Conservation (phyloP, 495 filamentous ascomycete genomes). For the Lasiosphaeris hirsuta region DNA sequence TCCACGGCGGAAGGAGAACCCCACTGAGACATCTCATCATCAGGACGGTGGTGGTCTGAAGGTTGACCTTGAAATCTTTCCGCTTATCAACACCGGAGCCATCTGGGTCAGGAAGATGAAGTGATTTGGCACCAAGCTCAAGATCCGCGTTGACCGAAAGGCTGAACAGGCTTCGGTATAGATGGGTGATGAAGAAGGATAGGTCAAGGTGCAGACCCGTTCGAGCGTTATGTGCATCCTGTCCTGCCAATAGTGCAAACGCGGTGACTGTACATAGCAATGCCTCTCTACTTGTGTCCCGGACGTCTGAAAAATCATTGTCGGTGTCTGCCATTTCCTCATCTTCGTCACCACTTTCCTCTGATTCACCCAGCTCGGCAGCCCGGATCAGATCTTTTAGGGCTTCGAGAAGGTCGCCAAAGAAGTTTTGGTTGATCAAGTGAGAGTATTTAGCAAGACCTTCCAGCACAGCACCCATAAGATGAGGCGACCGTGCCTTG, state of each 20-base stretch:
- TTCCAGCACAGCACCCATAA: constrained; percentile 90
- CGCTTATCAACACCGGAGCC: constrained; percentile 28
- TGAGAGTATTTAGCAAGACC: constrained; percentile 87
- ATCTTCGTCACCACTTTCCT: constrained; percentile 18
- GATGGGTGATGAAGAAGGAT: constrained; percentile 88
- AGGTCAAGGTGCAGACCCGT: constrained; percentile 76
- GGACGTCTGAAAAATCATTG: constrained; percentile 40
- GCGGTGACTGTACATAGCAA: constrained; percentile 96
- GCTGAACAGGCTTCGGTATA: constrained; percentile 77
- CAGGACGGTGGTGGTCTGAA: constrained; percentile 87
- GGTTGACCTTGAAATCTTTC: constrained; percentile 70
- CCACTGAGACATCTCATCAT: constrained; percentile 80
- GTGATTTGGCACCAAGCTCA: constrained; percentile 75
- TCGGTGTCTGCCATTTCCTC: constrained; percentile 24
- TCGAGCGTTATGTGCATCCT: constrained; percentile 69
- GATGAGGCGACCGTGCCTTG: constrained; percentile 68
- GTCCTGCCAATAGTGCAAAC: constrained; percentile 87
- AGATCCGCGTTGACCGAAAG: constrained; percentile 79
- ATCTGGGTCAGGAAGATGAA: constrained; percentile 75
- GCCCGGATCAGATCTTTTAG: constrained; percentile 84
- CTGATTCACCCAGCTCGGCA: constrained; percentile 49
- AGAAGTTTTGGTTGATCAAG: constrained; percentile 97
- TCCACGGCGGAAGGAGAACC: constrained; percentile 65
- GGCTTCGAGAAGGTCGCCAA: constrained; percentile 91
- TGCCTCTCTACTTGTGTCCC: constrained; percentile 75